A percentile compares a stretch with the other conserved stretches of the same genome.
phyloP scores from a whole-genome alignment of 768 basidiomycete species.

The Lactarius sp. region DNA sequence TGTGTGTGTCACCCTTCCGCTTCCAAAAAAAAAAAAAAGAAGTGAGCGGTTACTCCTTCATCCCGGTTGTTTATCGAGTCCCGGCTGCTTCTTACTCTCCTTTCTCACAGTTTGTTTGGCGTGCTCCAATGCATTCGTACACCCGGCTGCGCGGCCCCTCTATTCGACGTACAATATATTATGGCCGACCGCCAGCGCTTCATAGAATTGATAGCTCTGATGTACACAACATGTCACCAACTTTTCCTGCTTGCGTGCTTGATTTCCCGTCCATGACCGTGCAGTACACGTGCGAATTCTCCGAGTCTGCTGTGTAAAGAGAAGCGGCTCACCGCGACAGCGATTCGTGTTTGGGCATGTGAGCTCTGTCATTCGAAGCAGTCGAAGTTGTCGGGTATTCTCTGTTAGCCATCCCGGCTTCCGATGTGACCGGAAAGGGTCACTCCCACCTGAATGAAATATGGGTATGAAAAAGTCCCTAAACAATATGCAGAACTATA shows the following conservation, averaged over 20 bases:
- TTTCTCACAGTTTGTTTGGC: background rate
- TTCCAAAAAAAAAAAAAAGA: too few relatives aligned
- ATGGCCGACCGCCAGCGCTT: background rate
- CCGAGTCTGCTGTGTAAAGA: too few relatives aligned
- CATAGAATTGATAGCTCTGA: too few relatives aligned
- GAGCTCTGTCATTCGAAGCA: too few relatives aligned
- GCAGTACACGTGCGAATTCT: too few relatives aligned
- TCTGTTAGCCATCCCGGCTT: too few relatives aligned
- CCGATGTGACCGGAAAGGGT: too few relatives aligned
- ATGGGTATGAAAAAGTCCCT: background rate
- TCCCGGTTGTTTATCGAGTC: background rate
- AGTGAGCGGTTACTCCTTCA: too few relatives aligned
- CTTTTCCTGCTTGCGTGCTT: background rate
- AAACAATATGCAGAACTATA: slow-evolving; percentile 7
- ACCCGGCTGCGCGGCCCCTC: background rate
- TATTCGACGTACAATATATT: background rate
- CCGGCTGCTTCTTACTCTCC: background rate
- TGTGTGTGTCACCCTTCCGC: too few relatives aligned
- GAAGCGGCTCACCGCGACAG: too few relatives aligned
- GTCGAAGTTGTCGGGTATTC: too few relatives aligned
- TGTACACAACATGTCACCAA: background rate
- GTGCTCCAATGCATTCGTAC: background rate
- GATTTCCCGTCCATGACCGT: background rate
- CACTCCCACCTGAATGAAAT: background rate
- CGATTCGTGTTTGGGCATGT: too few relatives aligned